phyloP scores from a whole-genome alignment of 306 rosid genomes.

The Ochetophila trinervis region DNA sequence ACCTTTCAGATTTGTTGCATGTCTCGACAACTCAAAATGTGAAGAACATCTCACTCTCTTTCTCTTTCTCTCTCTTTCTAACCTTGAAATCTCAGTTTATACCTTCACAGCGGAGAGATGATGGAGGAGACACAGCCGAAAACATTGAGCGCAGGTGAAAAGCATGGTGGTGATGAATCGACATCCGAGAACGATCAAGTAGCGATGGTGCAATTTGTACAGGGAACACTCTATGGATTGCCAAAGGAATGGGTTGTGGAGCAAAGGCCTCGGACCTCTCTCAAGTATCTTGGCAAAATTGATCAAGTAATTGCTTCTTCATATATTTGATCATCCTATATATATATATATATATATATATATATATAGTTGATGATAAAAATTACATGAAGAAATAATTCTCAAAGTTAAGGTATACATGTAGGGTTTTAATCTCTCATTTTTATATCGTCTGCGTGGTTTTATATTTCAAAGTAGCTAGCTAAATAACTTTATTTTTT shows the following conservation, averaged over 20 bases:
- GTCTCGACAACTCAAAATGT: not conserved
- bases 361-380: not conserved
- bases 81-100: too few species aligned
- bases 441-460: too few species aligned
- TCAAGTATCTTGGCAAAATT: not conserved
- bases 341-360: not conserved
- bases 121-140: not conserved
- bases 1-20: constrained; percentile 1
- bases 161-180: not conserved
- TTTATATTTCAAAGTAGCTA: too few species aligned
- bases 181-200: not conserved
- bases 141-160: not conserved
- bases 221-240: not conserved
- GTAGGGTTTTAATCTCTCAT: too few species aligned
- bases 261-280: constrained; percentile 3
- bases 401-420: too few species aligned
- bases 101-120: too few species aligned
- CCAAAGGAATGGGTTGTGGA: constrained; percentile 1
- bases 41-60: not conserved
- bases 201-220: not conserved
- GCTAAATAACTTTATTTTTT: too few species aligned
- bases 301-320: not conserved
- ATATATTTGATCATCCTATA: too few species aligned
- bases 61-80: too few species aligned
- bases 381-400: too few species aligned